Conservation (phyloP, 148 eudicot genomes). For the Rhododendron molle region DNA sequence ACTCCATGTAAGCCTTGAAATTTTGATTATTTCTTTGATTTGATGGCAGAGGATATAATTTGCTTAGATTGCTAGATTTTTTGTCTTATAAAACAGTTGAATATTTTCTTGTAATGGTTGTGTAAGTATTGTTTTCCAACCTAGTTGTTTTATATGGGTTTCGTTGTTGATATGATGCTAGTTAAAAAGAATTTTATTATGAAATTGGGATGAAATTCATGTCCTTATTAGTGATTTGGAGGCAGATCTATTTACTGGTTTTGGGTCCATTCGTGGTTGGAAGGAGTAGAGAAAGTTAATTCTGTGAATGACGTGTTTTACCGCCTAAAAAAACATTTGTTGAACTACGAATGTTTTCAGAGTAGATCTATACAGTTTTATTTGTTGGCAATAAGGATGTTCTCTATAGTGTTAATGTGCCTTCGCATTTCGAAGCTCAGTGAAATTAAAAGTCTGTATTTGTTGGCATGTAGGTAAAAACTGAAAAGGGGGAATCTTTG, state of each 20-base stretch:
- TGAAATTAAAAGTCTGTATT: background rate
- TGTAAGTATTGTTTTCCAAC: background rate
- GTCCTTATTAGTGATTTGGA: background rate
- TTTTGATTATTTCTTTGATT: background rate
- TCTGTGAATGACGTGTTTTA: background rate
- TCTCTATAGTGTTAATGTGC: background rate
- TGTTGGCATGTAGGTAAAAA: background rate
- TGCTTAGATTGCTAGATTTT: background rate
- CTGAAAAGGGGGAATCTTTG: background rate
- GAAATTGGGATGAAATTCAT: background rate
- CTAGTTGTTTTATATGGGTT: background rate
- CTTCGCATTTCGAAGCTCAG: background rate
- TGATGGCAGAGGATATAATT: background rate
- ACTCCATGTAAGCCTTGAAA: too few species aligned
- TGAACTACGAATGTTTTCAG: background rate
- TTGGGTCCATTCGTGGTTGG: background rate
- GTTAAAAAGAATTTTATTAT: background rate
- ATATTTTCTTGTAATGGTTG: background rate
- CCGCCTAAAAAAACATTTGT: background rate
- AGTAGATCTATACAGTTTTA: background rate
- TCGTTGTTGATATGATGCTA: conserved; percentile 1
- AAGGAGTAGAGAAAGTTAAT: too few species aligned
- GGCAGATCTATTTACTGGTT: background rate
- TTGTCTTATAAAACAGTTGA: background rate
- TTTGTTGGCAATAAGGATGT: background rate